Evolutionary conservation across 176 grass and related monocot genomes (phyloP).

Genomic region (Saccharum spontaneum): DNA sequence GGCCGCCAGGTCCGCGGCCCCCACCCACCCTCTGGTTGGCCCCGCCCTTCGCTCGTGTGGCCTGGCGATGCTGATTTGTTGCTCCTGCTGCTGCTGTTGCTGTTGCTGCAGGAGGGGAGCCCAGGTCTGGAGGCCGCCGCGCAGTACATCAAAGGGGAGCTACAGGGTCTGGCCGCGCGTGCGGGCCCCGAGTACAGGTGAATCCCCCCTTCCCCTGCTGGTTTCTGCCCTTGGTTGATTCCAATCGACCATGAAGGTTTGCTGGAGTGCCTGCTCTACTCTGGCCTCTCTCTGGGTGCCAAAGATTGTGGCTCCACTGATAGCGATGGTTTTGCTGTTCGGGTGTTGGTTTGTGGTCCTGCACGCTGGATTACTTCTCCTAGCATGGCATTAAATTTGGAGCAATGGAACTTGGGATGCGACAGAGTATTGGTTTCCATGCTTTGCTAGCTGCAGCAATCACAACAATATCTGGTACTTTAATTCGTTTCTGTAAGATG

Average conservation of each 20-base stretch:
- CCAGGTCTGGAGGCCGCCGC: constrained; percentile 81
- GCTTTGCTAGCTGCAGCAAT: neutral
- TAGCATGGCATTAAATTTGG: constrained; percentile 4
- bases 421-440: neutral
- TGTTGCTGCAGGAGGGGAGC: constrained; percentile 67
- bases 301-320: neutral
- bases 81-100: neutral
- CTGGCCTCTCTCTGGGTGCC: neutral
- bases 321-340: neutral
- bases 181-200: constrained; percentile 74
- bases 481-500: neutral
- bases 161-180: constrained; percentile 56
- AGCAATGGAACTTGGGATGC: neutral
- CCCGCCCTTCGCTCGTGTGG: neutral
- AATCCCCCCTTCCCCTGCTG: neutral
- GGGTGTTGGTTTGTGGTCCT: constrained; percentile 2
- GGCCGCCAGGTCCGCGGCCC: constrained; percentile 57
- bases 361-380: neutral
- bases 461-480: constrained; percentile 11
- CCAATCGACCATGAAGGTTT: neutral
- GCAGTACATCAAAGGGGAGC: constrained; percentile 78
- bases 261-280: constrained; percentile 6
- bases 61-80: neutral
- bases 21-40: neutral
- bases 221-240: neutral